Conservation (phyloP, 352 stramenopile genomes). For the Achlya hypogyna region DNA sequence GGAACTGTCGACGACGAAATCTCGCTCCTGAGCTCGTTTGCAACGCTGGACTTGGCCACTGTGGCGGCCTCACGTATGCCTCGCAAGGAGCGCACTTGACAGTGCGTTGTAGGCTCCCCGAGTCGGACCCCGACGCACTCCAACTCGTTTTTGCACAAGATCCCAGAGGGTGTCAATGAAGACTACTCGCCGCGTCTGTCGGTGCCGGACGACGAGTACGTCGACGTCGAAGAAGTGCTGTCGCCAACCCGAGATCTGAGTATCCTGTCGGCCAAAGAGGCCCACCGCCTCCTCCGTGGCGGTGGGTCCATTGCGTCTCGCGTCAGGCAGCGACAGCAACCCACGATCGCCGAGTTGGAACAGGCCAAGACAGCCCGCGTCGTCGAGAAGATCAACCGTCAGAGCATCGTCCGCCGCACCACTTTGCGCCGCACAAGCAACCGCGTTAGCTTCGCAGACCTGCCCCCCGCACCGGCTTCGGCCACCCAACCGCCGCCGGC, state of each 20-base stretch:
- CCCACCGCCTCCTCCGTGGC: not conserved
- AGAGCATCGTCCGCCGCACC: not conserved
- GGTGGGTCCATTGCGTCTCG: slow-evolving; percentile 5
- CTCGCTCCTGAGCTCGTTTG: slow-evolving; percentile 1
- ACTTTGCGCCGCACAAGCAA: not conserved
- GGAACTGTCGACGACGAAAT: not conserved
- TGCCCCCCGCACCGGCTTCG: not conserved
- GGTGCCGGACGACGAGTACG: not conserved
- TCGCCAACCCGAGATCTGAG: not conserved
- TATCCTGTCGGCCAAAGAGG: slow-evolving; percentile 7
- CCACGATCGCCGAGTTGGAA: not conserved
- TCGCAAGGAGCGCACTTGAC: not conserved
- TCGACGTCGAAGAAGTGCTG: not conserved
- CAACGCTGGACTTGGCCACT: not conserved
- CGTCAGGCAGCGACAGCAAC: not conserved
- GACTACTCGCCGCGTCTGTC: not conserved
- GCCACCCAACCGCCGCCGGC: too few relatives aligned
- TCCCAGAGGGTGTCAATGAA: slow-evolving; percentile 6
- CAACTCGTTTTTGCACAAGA: not conserved
- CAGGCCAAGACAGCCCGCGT: not conserved
- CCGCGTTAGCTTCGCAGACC: not conserved
- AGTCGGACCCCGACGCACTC: not conserved
- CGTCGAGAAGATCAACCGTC: slow-evolving; percentile 7
- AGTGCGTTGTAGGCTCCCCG: not conserved
- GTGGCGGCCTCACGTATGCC: not conserved